phyloP scores from a whole-genome alignment of 2,329 filamentous ascomycete species.

The Xylaria sp. region DNA sequence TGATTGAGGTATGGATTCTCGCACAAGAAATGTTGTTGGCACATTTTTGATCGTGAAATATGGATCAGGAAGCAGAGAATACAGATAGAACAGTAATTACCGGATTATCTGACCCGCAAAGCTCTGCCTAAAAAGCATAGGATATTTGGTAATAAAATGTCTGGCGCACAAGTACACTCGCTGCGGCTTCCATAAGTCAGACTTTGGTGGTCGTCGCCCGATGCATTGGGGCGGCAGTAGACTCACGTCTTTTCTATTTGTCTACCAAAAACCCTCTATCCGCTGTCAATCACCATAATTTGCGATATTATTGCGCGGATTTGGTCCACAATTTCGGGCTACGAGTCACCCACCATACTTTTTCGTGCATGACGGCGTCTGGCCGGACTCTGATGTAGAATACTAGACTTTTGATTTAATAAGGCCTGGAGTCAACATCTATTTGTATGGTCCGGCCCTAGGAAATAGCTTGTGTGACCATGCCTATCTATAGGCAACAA shows the following conservation, averaged over 20 bases:
- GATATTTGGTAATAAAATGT: neutral
- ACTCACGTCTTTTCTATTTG: slow-evolving; percentile 33
- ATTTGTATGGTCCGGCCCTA: slow-evolving; percentile 9
- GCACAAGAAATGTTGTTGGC: neutral
- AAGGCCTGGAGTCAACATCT: slow-evolving; percentile 10
- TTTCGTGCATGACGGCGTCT: slow-evolving; percentile 13
- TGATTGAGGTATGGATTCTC: neutral
- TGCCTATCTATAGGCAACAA: neutral
- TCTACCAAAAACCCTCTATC: slow-evolving; percentile 24
- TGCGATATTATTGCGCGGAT: neutral
- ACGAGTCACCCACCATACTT: slow-evolving; percentile 10
- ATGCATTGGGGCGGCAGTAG: slow-evolving; percentile 5
- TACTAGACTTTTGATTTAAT: neutral
- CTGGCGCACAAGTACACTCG: slow-evolving; percentile 3
- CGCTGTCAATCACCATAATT: slow-evolving; percentile 1
- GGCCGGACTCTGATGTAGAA: slow-evolving; percentile 10
- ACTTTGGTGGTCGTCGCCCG: slow-evolving; percentile 10
- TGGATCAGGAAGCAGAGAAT: neutral
- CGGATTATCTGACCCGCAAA: neutral
- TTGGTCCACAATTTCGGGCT: slow-evolving; percentile 13
- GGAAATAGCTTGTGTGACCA: neutral
- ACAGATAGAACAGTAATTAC: slow-evolving; percentile 6
- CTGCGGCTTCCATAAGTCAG: slow-evolving; percentile 6
- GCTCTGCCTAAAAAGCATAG: neutral
- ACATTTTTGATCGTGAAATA: slow-evolving; percentile 3